Percentiles rank a stretch among this genome's conserved stretches.
phyloP scores from a whole-genome alignment of 2,329 filamentous ascomycete genomes.

The Pseudogymnoascus sp. region DNA sequence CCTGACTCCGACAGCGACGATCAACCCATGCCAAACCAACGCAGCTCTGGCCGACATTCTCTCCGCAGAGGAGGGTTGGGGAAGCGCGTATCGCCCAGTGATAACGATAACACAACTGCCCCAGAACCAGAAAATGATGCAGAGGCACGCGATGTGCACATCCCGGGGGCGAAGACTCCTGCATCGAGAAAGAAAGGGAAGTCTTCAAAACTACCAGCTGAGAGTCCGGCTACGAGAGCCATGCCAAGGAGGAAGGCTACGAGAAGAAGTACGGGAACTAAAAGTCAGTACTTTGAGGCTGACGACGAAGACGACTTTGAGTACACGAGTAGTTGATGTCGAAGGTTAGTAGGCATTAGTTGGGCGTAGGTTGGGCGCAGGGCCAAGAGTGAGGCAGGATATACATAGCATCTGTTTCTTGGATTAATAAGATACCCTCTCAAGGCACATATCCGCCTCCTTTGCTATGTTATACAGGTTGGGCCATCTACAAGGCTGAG shows the following conservation, averaged over 20 bases:
- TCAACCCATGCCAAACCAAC: neutral
- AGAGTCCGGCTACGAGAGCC: constrained; percentile 2
- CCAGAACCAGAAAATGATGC: neutral
- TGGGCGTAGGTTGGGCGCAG: neutral
- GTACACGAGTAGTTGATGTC: neutral
- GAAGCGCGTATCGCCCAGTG: neutral
- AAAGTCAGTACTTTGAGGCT: constrained; percentile 14
- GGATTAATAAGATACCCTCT: neutral
- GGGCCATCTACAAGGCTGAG: neutral
- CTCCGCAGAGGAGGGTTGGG: neutral
- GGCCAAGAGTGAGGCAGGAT: neutral
- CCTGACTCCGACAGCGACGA: neutral
- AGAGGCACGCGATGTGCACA: neutral
- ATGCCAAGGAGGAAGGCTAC: constrained; percentile 9
- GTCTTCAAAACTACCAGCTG: neutral
- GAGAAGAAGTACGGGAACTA: constrained; percentile 11
- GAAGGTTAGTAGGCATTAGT: neutral
- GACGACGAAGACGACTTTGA: constrained; percentile 7
- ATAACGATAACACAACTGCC: neutral
- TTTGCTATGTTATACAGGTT: neutral
- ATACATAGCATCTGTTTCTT: neutral
- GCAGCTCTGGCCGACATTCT: neutral
- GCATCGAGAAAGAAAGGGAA: neutral
- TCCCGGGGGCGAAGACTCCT: neutral
- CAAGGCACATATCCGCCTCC: neutral